Conservation (phyloP, 108 stramenopile genomes). For the Seminavis robusta region DNA sequence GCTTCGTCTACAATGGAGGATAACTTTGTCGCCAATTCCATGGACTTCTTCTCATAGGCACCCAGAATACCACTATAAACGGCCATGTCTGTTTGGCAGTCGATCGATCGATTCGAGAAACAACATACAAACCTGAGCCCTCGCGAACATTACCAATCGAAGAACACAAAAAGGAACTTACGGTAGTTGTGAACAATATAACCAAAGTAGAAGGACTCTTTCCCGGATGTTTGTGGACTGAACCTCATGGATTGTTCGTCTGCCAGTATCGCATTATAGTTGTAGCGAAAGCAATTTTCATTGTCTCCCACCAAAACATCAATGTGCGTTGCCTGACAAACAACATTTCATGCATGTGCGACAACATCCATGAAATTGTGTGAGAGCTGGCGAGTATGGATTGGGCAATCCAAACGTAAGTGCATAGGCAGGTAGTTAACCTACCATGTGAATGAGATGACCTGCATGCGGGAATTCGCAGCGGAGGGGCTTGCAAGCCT, state of each 20-base stretch:
- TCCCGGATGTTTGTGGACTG: conserved; percentile 70
- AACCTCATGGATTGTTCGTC: conserved; percentile 57
- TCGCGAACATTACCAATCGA: too few relatives aligned
- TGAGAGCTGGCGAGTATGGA: too few relatives aligned
- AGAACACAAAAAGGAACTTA: too few relatives aligned
- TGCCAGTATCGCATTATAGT: conserved; percentile 63
- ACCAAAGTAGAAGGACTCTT: conserved; percentile 80
- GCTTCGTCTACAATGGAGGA: conserved; percentile 55
- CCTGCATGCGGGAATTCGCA: conserved; percentile 74
- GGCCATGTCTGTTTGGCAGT: too few relatives aligned
- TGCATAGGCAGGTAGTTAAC: too few relatives aligned
- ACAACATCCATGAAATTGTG: too few relatives aligned
- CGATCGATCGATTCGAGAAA: too few relatives aligned
- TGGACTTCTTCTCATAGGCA: conserved; percentile 70
- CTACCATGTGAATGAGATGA: conserved; percentile 81
- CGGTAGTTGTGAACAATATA: conserved; percentile 85
- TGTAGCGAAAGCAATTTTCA: conserved; percentile 69
- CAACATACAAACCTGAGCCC: too few relatives aligned
- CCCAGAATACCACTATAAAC: conserved; percentile 81
- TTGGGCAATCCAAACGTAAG: too few relatives aligned
- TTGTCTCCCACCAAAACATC: conserved; percentile 87
- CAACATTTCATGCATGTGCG: too few relatives aligned
- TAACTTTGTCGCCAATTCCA: conserved; percentile 58
- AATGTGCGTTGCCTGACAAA: conserved; percentile 88
- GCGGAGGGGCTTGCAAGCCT: conserved; percentile 56